Evolutionary conservation across 305 asterid genomes (phyloP).

Genomic region (Solanum hybrid): DNA sequence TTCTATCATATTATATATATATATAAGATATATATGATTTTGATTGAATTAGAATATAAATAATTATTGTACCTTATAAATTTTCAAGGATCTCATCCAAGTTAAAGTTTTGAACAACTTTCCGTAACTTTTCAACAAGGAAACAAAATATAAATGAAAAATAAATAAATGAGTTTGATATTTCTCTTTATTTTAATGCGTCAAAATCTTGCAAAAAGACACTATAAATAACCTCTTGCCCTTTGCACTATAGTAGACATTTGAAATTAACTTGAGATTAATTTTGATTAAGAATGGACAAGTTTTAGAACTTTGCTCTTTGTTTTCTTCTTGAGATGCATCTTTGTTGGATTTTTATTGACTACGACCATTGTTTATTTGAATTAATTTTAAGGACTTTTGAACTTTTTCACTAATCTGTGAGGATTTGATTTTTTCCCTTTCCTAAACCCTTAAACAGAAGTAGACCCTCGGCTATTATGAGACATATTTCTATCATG

Average conservation of each 20-base stretch:
- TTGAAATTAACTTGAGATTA: background rate
- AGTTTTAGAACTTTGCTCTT: background rate
- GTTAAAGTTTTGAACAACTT: background rate
- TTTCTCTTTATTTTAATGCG: background rate
- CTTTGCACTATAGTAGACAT: background rate
- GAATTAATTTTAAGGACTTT: too few species aligned
- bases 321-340: too few species aligned
- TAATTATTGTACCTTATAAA: background rate
- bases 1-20: background rate
- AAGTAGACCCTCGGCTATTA: too few species aligned
- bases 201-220: background rate
- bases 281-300: background rate
- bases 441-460: too few species aligned
- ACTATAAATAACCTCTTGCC: background rate
- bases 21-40: background rate
- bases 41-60: background rate
- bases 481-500: too few species aligned
- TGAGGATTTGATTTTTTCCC: too few species aligned
- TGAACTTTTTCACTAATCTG: too few species aligned
- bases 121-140: background rate
- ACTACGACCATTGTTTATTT: too few species aligned
- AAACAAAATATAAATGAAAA: background rate
- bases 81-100: background rate
- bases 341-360: too few species aligned
- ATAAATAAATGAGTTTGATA: background rate